Base-by-base conservation (phyloP, 2,329 filamentous ascomycete genomes). In the Allantophomopsis lycopodina region DNA sequence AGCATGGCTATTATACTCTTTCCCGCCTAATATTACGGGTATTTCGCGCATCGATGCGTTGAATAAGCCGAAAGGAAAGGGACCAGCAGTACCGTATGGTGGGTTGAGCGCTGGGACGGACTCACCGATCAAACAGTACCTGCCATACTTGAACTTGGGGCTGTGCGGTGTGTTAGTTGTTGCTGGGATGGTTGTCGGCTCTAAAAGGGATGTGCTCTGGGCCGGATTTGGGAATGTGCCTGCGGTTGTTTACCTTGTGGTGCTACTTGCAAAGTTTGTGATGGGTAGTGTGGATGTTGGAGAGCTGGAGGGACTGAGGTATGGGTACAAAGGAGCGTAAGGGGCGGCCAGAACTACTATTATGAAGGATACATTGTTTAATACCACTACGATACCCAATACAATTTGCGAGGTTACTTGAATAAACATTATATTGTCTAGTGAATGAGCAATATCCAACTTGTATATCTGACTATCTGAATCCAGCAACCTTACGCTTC, bases 281-380 rank as follows among this genome's bases (percentile, higher is more conserved):
- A 77, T 87, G 70, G 68, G 69, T 3, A 68, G 75, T 36, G 71
- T 87, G 7, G 79, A 87, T 59, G 71, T 83, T 5, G 76, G 64
- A 45, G 80, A 82, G 51, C 58, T 88, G 49, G 62, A 68, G 37
- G 62, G 59, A 40, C 61, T 84, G 51, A 73, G 63, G 55, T 83
- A 84, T 59, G 65, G 68, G 40, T 80, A 75, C 52, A 84, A 80
- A 52, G 79, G 79, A 3, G 79, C 78, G 33, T 82, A 39, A 50
- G n/a, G 36, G 8, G 17, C 31, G 11, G 23, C 3, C 11, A 12
- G 7, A 28, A 12, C 23, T 28, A 28, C 23, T 28, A 28, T 28
- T 8, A 28, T 28, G 23, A 12, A 28, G 23, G 7, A 28, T 4
- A 8, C 23, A 28, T 28, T 28, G 23, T 12, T 28, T 8, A n/a